phyloP scores from a whole-genome alignment of 139 green algal species.

The Closterium sp. region DNA sequence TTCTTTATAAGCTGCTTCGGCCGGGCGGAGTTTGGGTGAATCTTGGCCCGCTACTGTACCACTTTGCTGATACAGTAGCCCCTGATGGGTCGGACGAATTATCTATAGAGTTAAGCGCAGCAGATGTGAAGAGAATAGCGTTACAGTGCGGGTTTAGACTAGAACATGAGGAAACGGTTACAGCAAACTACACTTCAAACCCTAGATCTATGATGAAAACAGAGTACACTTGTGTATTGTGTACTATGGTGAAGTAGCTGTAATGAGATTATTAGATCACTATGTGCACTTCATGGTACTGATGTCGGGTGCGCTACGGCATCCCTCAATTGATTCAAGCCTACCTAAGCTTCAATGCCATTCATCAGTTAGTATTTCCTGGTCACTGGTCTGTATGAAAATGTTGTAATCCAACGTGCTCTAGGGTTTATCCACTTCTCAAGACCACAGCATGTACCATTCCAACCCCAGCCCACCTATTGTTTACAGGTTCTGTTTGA shows the following conservation, averaged over 20 bases:
- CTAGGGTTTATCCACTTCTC: no score
- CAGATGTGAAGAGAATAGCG: constrained; percentile 39
- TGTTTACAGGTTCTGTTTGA: no score
- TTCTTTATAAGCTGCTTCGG: constrained; percentile 62
- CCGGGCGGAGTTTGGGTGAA: constrained; percentile 78
- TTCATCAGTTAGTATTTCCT: no score
- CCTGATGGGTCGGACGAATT: constrained; percentile 32
- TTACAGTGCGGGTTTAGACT: constrained; percentile 27
- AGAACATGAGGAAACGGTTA: constrained; percentile 10
- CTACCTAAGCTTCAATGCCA: no score
- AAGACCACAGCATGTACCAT: no score
- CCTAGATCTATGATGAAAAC: constrained; percentile 45
- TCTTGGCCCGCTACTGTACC: constrained; percentile 92
- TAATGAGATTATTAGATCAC: neutral
- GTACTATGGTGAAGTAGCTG: constrained; percentile 47
- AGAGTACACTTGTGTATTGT: constrained; percentile 47
- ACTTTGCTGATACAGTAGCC: constrained; percentile 75
- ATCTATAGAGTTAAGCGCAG: constrained; percentile 44
- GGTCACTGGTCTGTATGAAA: no score
- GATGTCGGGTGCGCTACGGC: no score
- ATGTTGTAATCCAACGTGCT: no score
- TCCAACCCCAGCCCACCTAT: no score
- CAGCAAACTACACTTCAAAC: constrained; percentile 51
- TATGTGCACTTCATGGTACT: no score
- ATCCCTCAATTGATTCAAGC: no score